Evolutionary conservation across 257 asterid species (phyloP).

Genomic region (Cynanchum wilfordii): DNA sequence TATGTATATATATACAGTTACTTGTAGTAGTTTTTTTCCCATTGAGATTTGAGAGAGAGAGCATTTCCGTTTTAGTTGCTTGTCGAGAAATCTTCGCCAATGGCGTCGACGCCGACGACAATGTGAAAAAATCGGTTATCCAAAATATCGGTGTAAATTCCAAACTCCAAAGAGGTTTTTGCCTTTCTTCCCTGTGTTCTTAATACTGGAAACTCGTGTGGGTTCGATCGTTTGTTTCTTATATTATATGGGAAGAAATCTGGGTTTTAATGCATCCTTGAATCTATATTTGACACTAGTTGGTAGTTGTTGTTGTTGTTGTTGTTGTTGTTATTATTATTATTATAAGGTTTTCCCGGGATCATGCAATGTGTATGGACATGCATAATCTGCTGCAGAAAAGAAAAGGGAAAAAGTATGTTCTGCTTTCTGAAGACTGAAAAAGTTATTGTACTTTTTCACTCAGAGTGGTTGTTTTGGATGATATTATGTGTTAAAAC

Average conservation of each 20-base stretch:
- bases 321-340: not conserved
- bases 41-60: not conserved
- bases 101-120: not conserved
- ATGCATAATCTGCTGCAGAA: conserved; percentile 1
- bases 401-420: not conserved
- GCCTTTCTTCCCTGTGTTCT: not conserved
- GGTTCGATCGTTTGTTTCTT: not conserved
- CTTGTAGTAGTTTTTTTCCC: too few relatives aligned
- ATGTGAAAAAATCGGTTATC: not conserved
- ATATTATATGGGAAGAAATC: not conserved
- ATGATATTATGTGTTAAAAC: not conserved
- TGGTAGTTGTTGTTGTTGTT: not conserved
- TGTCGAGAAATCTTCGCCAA: not conserved
- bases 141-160: not conserved
- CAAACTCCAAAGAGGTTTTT: not conserved
- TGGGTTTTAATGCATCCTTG: not conserved
- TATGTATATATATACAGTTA: too few relatives aligned
- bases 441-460: not conserved
- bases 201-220: not conserved
- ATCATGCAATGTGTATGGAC: conserved; percentile 8
- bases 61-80: not conserved
- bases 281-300: not conserved
- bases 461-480: not conserved
- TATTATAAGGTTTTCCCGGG: not conserved
- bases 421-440: not conserved